These are phyloP conservation scores for Sphenostylis stenocarpa DNA, from an alignment of 306 rosid species.

Conservation along the genomic window DNA sequence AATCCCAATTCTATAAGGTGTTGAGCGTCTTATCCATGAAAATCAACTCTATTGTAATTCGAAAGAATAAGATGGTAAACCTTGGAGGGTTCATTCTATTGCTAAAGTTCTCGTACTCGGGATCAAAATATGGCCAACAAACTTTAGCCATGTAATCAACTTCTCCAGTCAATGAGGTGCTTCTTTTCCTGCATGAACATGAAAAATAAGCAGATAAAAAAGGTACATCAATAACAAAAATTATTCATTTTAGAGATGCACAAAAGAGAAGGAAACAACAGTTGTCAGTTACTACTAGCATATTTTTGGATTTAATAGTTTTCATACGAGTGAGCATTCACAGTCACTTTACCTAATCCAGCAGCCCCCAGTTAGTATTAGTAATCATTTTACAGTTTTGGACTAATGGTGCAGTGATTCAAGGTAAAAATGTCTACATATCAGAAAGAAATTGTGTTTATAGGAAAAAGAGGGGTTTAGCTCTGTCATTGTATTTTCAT, in stretches of 20 bases:
- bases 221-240: background rate
- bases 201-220: background rate
- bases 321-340: background rate
- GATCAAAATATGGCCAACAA: constrained; percentile 89
- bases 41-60: constrained; percentile 1
- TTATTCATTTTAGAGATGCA: background rate
- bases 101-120: constrained; percentile 83
- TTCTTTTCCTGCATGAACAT: constrained; percentile 33
- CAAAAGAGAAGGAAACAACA: background rate
- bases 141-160: constrained; percentile 54
- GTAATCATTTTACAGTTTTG: background rate
- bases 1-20: constrained; percentile 1
- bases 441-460: background rate
- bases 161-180: constrained; percentile 23
- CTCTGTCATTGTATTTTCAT: background rate
- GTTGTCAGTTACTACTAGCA: background rate
- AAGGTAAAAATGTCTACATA: background rate
- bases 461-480: background rate
- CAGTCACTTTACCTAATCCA: background rate
- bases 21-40: background rate
- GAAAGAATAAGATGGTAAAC: constrained; percentile 34
- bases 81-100: constrained; percentile 85
- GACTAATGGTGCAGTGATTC: background rate
- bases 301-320: background rate
- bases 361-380: background rate